phyloP scores from a whole-genome alignment of 2,329 filamentous ascomycete genomes.

The Eurotiales sp. region DNA sequence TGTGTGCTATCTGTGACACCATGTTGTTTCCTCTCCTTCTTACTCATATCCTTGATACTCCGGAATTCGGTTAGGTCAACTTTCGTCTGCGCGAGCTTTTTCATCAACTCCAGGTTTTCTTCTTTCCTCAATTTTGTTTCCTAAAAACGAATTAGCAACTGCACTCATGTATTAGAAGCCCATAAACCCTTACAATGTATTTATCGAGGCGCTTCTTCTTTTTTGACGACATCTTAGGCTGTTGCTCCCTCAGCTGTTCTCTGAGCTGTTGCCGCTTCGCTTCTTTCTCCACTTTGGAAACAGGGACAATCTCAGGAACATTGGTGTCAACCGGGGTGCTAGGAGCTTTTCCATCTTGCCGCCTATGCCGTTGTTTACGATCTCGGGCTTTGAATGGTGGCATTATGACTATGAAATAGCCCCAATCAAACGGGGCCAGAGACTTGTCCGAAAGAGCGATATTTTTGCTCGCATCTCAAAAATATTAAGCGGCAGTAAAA shows the following conservation, averaged over 20 bases:
- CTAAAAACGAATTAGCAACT: constrained; percentile 27
- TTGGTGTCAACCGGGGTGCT: constrained; percentile 44
- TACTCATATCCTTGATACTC: constrained; percentile 66
- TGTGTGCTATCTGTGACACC: constrained; percentile 54
- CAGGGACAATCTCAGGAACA: constrained; percentile 39
- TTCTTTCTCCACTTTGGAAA: constrained; percentile 52
- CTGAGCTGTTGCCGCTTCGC: constrained; percentile 50
- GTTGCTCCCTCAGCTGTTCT: constrained; percentile 52
- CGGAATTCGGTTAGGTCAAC: constrained; percentile 78
- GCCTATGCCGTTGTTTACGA: constrained; percentile 53
- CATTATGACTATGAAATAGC: constrained; percentile 26
- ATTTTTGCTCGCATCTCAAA: constrained; percentile 13
- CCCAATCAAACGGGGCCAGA: not conserved
- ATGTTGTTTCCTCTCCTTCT: constrained; percentile 49
- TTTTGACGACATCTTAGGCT: constrained; percentile 58
- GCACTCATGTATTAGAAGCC: too few relatives aligned
- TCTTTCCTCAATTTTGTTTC: constrained; percentile 94
- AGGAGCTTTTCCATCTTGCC: constrained; percentile 24
- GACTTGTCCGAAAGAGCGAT: constrained; percentile 14
- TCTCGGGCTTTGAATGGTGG: constrained; percentile 53
- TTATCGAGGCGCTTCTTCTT: constrained; percentile 67
- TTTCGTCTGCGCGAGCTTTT: constrained; percentile 73
- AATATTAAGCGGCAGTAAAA: constrained; percentile 17
- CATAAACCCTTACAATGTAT: constrained; percentile 53
- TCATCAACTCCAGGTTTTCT: constrained; percentile 78